Evolutionary conservation across 2,329 filamentous ascomycete species (phyloP).

Genomic region (Fusarium tanahbumbuense): DNA sequence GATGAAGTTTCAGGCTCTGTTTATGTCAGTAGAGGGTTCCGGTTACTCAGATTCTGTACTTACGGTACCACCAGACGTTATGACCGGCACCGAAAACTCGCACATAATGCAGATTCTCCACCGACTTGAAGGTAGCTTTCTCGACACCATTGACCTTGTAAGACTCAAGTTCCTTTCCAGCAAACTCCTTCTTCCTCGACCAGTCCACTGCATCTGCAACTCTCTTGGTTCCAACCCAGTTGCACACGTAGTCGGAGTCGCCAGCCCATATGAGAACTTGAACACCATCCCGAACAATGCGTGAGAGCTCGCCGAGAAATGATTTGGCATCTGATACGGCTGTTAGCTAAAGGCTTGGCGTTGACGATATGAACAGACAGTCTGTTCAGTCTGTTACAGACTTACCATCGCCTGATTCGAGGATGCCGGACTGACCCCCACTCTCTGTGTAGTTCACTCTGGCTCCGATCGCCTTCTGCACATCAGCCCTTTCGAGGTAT

Average conservation of each 20-base stretch:
- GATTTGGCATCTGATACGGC: background rate
- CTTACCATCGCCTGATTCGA: background rate
- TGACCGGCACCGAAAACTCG: background rate
- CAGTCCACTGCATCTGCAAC: background rate
- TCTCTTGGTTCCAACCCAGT: background rate
- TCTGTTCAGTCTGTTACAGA: too few species aligned
- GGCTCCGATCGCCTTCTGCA: background rate
- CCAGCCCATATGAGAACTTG: background rate
- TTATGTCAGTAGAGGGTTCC: background rate
- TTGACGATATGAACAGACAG: background rate
- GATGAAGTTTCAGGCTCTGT: background rate
- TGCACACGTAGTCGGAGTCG: background rate
- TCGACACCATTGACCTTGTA: background rate
- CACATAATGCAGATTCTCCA: background rate
- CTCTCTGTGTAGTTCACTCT: background rate
- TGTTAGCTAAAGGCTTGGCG: fast-evolving
- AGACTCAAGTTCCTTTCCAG: fast-evolving
- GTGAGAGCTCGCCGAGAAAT: background rate
- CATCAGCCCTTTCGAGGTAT: background rate
- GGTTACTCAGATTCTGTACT: fast-evolving
- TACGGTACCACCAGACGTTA: background rate
- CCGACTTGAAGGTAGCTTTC: background rate
- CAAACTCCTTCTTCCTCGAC: background rate
- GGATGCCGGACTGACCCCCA: background rate
- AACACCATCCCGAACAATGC: background rate